phyloP scores from a whole-genome alignment of 2,329 filamentous ascomycete genomes.

The Coniochaeta prunicola region DNA sequence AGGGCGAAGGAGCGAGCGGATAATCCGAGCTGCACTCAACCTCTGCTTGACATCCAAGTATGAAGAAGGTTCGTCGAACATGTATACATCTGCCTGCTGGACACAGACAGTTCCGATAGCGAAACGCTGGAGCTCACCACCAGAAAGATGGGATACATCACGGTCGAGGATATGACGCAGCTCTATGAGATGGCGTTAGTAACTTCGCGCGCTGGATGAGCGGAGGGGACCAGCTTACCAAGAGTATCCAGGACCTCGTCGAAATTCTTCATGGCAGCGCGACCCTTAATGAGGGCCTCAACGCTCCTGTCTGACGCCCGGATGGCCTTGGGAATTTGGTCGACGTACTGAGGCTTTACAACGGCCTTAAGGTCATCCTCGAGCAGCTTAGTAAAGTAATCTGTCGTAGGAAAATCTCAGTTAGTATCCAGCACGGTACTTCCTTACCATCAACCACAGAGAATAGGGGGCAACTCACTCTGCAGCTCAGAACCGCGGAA shows the following conservation, averaged over 20 bases:
- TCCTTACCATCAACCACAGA: background rate
- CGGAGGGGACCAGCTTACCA: no score
- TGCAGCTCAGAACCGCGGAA: conserved; percentile 97
- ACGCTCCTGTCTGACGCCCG: conserved; percentile 76
- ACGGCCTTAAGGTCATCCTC: conserved; percentile 97
- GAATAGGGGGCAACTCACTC: conserved; percentile 49
- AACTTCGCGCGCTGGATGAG: no score
- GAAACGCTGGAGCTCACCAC: conserved; percentile 97
- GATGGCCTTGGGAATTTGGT: conserved; percentile 92
- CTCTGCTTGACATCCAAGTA: conserved; percentile 99
- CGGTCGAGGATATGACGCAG: conserved; percentile 85
- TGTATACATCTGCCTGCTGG: conserved; percentile 96
- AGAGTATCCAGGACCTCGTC: conserved; percentile 77
- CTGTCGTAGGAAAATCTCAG: conserved; percentile 29
- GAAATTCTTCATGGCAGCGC: conserved; percentile 70
- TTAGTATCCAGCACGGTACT: conserved; percentile 15
- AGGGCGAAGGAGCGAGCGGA: conserved; percentile 79
- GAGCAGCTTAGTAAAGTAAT: conserved; percentile 98
- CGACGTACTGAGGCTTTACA: conserved; percentile 98
- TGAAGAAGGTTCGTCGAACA: conserved; percentile 99
- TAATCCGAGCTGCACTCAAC: conserved; percentile 84
- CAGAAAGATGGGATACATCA: conserved; percentile 83
- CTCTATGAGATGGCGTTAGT: no score
- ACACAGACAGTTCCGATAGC: conserved; percentile 94
- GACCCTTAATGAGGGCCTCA: conserved; percentile 66